Percentiles rank a stretch among this genome's conserved stretches.
These are phyloP conservation scores for Botryosphaeria dothidea DNA, from an alignment of 2,329 filamentous ascomycete species.

Conservation along the genomic window DNA sequence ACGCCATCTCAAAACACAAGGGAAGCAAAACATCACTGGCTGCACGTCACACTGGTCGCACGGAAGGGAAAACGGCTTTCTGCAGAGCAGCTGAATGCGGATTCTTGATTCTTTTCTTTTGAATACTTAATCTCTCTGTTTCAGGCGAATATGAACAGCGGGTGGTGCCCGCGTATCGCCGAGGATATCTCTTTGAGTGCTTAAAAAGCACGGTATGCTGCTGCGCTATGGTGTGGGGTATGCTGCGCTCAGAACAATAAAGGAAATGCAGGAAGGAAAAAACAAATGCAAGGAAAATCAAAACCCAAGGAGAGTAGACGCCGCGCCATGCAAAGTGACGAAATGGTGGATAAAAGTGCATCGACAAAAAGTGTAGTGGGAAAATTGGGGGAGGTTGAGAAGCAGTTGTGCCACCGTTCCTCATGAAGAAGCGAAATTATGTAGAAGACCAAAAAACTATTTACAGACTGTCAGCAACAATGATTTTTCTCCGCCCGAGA, in stretches of 20 bases:
- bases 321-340: background rate
- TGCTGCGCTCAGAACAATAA: background rate
- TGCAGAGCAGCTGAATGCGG: background rate
- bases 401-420: background rate
- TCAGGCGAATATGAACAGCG: too few species aligned
- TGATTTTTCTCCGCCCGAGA: background rate
- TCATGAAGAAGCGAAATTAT: background rate
- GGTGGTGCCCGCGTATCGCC: background rate
- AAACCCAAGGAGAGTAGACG: background rate
- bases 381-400: background rate
- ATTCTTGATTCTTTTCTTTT: background rate
- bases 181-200: background rate
- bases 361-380: background rate
- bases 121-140: background rate
- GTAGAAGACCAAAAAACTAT: background rate
- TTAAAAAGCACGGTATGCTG: background rate
- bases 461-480: constrained; percentile 7
- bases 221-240: background rate
- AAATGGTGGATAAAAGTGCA: background rate
- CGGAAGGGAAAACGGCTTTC: background rate
- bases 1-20: too few species aligned
- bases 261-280: background rate
- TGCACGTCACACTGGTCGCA: too few species aligned
- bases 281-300: background rate
- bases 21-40: too few species aligned